Percentiles rank a stretch among this genome's conserved stretches.
These are phyloP conservation scores for Penicillium sp. DNA, from an alignment of 2,329 filamentous ascomycete genomes.

Conservation along the genomic window DNA sequence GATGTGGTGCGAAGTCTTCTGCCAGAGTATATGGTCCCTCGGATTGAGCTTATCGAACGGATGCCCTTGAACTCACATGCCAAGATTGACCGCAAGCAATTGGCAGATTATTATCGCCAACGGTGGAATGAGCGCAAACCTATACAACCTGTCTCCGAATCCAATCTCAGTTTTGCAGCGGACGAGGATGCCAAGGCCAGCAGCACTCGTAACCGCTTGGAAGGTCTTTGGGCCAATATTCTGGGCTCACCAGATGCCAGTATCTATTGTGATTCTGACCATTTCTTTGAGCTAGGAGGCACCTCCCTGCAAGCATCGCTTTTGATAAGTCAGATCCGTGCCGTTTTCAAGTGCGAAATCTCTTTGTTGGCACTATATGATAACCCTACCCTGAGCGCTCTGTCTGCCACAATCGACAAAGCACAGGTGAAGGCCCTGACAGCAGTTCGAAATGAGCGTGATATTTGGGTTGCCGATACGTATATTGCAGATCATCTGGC, in stretches of 20 bases:
- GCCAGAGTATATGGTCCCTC: constrained; percentile 69
- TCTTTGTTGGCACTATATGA: constrained; percentile 22
- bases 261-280: constrained; percentile 7
- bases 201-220: not conserved
- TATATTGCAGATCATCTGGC: constrained; percentile 10
- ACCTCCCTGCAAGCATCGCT: constrained; percentile 21
- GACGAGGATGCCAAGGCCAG: too few relatives aligned
- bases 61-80: constrained; percentile 71
- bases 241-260: not conserved
- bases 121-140: not conserved
- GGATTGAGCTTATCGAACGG: constrained; percentile 63
- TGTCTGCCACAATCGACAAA: constrained; percentile 9
- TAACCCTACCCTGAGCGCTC: constrained; percentile 10
- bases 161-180: not conserved
- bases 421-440: not conserved
- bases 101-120: constrained; percentile 10
- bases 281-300: constrained; percentile 23
- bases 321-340: constrained; percentile 17
- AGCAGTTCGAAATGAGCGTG: constrained; percentile 9
- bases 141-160: not conserved
- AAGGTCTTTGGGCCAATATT: constrained; percentile 8
- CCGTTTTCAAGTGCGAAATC: constrained; percentile 12
- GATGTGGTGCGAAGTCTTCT: constrained; percentile 45
- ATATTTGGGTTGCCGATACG: constrained; percentile 19
- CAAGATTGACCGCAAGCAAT: constrained; percentile 52